Conservation (phyloP, 768 basidiomycete species). For the Kwoniella sp. region DNA sequence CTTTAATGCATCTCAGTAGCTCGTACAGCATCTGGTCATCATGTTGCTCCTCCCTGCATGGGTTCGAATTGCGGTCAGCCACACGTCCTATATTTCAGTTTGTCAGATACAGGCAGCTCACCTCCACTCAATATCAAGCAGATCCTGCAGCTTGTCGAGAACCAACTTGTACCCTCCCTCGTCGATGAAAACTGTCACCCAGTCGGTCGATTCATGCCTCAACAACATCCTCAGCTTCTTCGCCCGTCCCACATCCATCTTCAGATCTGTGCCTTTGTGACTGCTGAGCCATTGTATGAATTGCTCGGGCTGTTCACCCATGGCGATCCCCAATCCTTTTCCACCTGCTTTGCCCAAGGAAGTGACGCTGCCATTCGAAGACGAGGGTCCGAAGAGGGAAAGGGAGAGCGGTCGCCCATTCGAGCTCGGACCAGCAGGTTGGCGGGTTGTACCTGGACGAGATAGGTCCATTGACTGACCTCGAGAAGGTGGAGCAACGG, state of each 20-base stretch:
- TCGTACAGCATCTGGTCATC: slow-evolving; percentile 94
- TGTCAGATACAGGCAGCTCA: slow-evolving; percentile 55
- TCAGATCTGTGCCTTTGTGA: slow-evolving; percentile 46
- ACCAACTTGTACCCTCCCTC: slow-evolving; percentile 83
- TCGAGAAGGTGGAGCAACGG: neutral
- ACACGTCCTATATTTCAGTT: too few relatives aligned
- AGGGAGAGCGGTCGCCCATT: slow-evolving; percentile 34
- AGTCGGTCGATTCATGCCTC: slow-evolving; percentile 86
- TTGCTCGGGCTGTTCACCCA: slow-evolving; percentile 42
- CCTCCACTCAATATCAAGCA: slow-evolving; percentile 97
- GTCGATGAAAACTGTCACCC: slow-evolving; percentile 83
- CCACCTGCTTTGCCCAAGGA: slow-evolving; percentile 25
- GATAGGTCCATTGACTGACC: slow-evolving; percentile 38
- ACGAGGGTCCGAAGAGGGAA: slow-evolving; percentile 31
- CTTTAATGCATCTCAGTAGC: slow-evolving; percentile 89
- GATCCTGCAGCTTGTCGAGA: slow-evolving; percentile 79
- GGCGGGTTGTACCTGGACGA: slow-evolving; percentile 15
- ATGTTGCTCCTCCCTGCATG: slow-evolving; percentile 86
- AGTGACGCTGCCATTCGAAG: slow-evolving; percentile 10
- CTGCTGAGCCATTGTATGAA: slow-evolving; percentile 38
- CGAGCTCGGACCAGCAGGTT: slow-evolving; percentile 20
- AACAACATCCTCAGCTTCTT: slow-evolving; percentile 85
- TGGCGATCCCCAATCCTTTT: slow-evolving; percentile 37
- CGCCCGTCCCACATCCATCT: slow-evolving; percentile 79
- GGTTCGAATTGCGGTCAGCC: neutral